Conservation (phyloP, 805 yeast genomes). For the Maudiozyma bulderi region DNA sequence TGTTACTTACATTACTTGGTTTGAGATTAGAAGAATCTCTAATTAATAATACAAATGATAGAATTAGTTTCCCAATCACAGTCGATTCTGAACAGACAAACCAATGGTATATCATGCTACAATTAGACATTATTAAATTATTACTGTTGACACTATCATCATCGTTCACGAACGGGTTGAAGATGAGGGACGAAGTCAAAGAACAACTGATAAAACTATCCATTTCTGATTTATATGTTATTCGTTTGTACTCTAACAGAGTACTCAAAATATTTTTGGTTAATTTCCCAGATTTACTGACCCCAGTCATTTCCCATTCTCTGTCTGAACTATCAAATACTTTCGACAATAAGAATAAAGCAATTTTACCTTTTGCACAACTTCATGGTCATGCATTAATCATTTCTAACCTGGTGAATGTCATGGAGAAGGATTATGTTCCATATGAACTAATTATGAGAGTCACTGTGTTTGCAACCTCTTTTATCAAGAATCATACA, state of each 20-base stretch:
- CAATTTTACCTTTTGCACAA: constrained; percentile 23
- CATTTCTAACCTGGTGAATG: constrained; percentile 29
- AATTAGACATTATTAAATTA: constrained; percentile 15
- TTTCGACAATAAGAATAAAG: constrained; percentile 19
- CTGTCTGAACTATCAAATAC: constrained; percentile 29
- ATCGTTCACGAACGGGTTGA: constrained; percentile 21
- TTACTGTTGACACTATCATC: constrained; percentile 21
- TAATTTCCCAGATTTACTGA: constrained; percentile 30
- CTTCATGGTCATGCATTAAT: constrained; percentile 34
- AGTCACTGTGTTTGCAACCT: constrained; percentile 36
- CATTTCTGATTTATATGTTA: constrained; percentile 30
- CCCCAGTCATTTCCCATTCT: constrained; percentile 30
- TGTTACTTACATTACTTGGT: constrained; percentile 21
- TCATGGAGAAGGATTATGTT: constrained; percentile 34
- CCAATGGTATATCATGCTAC: constrained; percentile 18
- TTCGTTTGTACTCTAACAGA: constrained; percentile 35
- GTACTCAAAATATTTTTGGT: constrained; percentile 27
- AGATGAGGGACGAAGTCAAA: constrained; percentile 25
- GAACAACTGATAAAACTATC: constrained; percentile 30
- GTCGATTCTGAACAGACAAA: constrained; percentile 2
- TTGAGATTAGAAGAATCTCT: background rate
- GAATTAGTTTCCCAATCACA: background rate
- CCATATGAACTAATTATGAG: constrained; percentile 37
- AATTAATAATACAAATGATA: background rate
- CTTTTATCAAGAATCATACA: constrained; percentile 33